A percentile compares a stretch with the other conserved stretches of the same genome.
phyloP scores from a whole-genome alignment of 73 alveolate species.

The Paramecium caudatum region DNA sequence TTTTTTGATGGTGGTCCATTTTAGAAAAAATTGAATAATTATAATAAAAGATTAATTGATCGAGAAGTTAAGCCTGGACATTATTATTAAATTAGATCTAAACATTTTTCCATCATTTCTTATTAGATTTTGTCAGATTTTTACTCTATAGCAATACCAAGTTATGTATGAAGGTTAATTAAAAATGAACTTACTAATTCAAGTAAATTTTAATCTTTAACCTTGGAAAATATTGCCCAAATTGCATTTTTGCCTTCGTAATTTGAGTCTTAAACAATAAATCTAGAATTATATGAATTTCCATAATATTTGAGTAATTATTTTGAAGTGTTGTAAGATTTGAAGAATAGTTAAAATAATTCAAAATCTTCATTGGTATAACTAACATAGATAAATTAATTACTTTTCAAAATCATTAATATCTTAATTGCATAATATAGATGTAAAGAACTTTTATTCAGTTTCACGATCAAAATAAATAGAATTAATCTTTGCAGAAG shows the following conservation, averaged over 20 bases:
- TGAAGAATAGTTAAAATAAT: constrained; percentile 41
- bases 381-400: not conserved
- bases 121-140: not conserved
- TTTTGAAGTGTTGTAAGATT: not conserved
- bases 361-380: constrained; percentile 63
- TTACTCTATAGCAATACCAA: not conserved
- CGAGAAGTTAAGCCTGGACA: constrained; percentile 53
- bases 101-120: constrained; percentile 65
- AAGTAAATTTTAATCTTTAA: not conserved
- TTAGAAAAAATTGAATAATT: constrained; percentile 19
- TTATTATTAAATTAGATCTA: constrained; percentile 20
- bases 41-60: constrained; percentile 17
- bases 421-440: constrained; percentile 25
- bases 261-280: constrained; percentile 27
- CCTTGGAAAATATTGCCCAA: constrained; percentile 44
- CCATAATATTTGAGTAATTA: not conserved
- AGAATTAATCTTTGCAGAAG: not conserved
- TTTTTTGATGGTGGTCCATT: constrained; percentile 35
- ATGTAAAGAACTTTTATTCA: constrained; percentile 21
- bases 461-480: constrained; percentile 15
- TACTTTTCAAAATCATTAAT: constrained; percentile 42
- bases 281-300: not conserved
- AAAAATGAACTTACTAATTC: not conserved
- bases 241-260: constrained; percentile 18
- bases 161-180: constrained; percentile 13